Base-by-base conservation (phyloP, 2,329 filamentous ascomycete genomes). In the Aureobasidium sp. region DNA sequence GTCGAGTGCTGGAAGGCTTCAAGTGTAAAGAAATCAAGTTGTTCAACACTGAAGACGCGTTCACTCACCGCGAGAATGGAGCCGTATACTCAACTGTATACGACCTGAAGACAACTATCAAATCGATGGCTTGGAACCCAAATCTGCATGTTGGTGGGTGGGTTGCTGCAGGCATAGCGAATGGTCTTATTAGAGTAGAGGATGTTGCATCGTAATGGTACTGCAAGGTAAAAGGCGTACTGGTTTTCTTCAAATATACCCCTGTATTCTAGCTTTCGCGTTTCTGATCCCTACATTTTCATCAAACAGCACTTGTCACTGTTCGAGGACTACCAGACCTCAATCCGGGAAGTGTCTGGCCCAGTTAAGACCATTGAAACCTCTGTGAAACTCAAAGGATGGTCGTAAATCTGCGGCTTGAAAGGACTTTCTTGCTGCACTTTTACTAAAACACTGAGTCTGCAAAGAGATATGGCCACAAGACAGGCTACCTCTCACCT, bases 121-220 rank as follows among this genome's bases (percentile, higher is more conserved):
- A 77, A 20, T 70, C 73, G 9, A 67, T 81, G 48, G 72, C 75
- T 15, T 82, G 80, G 80, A 82, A 82, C 67, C 77, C 77, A n/a
- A 82, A 81, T 67, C 34, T 77, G 25, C 73, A 71, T 45, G 77
- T 70, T 62, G 80, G 76, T 7, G 78, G 77, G 0, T 82, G 80
- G 80, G 79, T 79, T 7, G 77, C 78, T 5, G 79, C 79, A 20
- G 80, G 78, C 2, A 76, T 77, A 70, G 78, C 73, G 2, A 75
- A 74, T 69, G 80, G 80, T 11, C 65, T 81, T 62, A 62, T 82
- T 41, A 76, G 79, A 57, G 75, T 82, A 0, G 79, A 82, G 67
- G 79, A 82, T 69, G 62, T 82, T 29, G 67, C 68, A 31, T 58
- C 51, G 8, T 63, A 29, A 59, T 6, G 22, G 39, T 8, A 15